phyloP scores from a whole-genome alignment of 208 protist genomes.

The Wallacemonas sp. region DNA sequence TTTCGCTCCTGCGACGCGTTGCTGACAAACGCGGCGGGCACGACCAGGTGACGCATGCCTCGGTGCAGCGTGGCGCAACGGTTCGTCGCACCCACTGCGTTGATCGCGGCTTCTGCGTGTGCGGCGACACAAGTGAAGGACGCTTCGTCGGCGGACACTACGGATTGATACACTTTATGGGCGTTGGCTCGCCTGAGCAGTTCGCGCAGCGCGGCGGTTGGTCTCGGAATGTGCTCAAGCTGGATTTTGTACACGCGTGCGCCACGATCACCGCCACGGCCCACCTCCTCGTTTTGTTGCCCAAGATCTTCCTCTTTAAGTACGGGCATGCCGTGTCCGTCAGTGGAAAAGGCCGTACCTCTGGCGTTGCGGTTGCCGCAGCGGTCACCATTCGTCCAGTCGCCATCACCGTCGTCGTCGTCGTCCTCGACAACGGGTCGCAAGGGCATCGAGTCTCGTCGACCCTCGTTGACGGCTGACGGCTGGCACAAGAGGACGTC shows the following conservation, averaged over 20 bases:
- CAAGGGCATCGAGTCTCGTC: background rate
- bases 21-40: constrained; percentile 57
- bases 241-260: constrained; percentile 62
- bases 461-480: background rate
- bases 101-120: background rate
- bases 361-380: background rate
- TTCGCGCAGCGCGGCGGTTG: background rate
- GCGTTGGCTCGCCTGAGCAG: constrained; percentile 11
- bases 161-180: constrained; percentile 38
- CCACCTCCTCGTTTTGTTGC: constrained; percentile 33
- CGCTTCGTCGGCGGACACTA: constrained; percentile 31
- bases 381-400: background rate
- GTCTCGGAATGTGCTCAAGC: background rate
- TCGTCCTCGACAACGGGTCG: constrained; percentile 9
- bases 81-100: background rate
- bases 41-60: constrained; percentile 42
- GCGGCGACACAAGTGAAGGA: constrained; percentile 4
- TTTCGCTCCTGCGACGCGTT: constrained; percentile 24
- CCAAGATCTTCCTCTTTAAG: constrained; percentile 11
- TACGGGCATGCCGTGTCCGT: constrained; percentile 8
- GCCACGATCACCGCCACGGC: constrained; percentile 70
- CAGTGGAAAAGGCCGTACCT: background rate
- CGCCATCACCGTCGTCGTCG: constrained; percentile 7
- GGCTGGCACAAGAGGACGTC: background rate
- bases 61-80: constrained; percentile 11